Evolutionary conservation across 2,329 filamentous ascomycete species (phyloP), one percentile per base, ranked within the genome.

Genomic region (Magnaporthiopsis rhizophila): DNA sequence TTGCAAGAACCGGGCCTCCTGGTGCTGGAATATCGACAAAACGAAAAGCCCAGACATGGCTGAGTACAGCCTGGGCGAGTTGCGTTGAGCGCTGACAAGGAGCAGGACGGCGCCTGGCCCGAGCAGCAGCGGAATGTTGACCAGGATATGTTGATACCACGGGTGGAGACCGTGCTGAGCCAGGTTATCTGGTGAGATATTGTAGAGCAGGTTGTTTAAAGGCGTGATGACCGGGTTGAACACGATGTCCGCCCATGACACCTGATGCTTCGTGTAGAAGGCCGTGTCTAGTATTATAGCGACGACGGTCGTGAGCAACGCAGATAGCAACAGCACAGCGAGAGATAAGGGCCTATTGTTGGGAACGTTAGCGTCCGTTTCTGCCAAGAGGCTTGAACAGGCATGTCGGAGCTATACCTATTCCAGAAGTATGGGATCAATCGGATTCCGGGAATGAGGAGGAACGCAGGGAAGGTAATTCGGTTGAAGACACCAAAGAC

Each of bases 391-490:
- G 58, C 28, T 58, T 21, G 30, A 50, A 30, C 30, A 28, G 30
- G 12, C 24, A 62, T 38, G 28, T 3, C 21, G 32, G 26, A 58
- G 18, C 18, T 21, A 34, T 18, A 95, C 90, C 89, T 94, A 75
- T 87, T 87, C 74, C 85, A 78, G 73, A 97, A 95, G 79, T 96
- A 90, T 68, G 92, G 92, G 74, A 98, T 80, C 72, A 99, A 81
- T 72, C 88, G 88, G 73, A 96, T 79, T 50, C 89, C 89, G 63
- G 95, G 94, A 73, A 97, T 86, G 65, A 96, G 75, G 67, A 99
- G 78, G 74, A 96, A 99, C 18, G 93, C 94, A 59, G 94, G 94
- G 75, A 98, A 98, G 12, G 95, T 99, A 72, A 98, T 97, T 69
- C 95, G 87, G 77, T 98, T 99, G 78, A 99, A 99, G 65, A 94